Evolutionary conservation across 768 basidiomycete genomes (phyloP), one percentile per base, ranked within the genome.

Genomic region (Asterophora lycoperdoides): DNA sequence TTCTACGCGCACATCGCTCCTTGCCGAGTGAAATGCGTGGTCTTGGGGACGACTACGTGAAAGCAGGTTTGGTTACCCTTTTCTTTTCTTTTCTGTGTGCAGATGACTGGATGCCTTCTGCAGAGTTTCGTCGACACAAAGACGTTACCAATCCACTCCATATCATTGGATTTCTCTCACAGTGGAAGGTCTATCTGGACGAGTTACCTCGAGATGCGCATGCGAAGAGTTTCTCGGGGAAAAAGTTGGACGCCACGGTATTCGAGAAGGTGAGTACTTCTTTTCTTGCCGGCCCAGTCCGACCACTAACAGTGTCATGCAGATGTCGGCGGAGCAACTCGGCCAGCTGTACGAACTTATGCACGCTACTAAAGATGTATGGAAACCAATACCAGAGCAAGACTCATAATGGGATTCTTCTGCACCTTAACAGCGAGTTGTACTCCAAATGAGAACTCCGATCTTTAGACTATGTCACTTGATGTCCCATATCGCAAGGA

Each of bases 161-260:
- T 64, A 82, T 97, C 53, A 95, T 98, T 64, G 93, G 92, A 2
- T 99, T 99, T 62, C 74, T 98, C 8, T 86, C 87, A 3, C 90
- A 97, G 60, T 99, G 95, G 95, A 96, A 95, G 66, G 64, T 79
- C 49, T 98, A 99, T 66, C 75, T 97, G 48, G 91, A 95, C 57
- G 68, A 79, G 51, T 64, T 87, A 29, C 83, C 82, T 10, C 67
- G 59, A 20, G 77, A 73, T 11, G 61, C 68, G 5, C 72, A 77
- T 30, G 68, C 63, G 2, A 62, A 68, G 45, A 60, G 57, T 29
- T 91, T 87, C 58, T 60, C 60, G 26, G 87, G 86, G 28, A 84
- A 79, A 64, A 84, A 68, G 51, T 68, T 93, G 32, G 88, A 93
- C 63, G 64, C 81, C 8, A 82, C 79, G 1, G 60, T 81, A 19